Evolutionary conservation across 2,329 filamentous ascomycete genomes (phyloP).

Genomic region (Curvularia lunata): DNA sequence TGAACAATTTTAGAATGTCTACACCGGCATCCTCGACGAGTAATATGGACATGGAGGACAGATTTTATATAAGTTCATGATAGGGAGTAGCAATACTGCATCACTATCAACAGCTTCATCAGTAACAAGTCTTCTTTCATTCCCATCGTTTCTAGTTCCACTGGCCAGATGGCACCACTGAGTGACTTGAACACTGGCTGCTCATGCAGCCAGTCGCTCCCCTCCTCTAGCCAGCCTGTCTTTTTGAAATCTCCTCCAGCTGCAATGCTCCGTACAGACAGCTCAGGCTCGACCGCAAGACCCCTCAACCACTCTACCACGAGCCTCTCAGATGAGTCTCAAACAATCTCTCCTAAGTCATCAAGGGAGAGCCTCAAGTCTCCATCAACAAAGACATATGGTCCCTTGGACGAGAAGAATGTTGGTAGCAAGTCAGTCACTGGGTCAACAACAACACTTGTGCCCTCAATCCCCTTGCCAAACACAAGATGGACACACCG

Average conservation of each 20-base stretch:
- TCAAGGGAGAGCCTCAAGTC: background rate
- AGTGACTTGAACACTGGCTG: background rate
- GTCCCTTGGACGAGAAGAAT: background rate
- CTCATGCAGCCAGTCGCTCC: background rate
- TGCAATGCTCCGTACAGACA: background rate
- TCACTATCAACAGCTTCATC: background rate
- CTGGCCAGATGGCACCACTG: background rate
- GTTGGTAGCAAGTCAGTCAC: background rate
- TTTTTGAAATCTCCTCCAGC: background rate
- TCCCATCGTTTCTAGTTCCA: background rate
- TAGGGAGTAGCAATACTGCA: background rate
- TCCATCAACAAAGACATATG: background rate
- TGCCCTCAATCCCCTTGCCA: background rate
- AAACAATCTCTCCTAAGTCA: background rate
- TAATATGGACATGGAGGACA: background rate
- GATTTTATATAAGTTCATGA: background rate
- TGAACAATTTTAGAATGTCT: background rate
- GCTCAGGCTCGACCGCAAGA: background rate
- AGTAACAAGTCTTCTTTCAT: background rate
- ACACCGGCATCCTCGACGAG: background rate
- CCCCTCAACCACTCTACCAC: conserved; percentile 1
- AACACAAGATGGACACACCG: background rate
- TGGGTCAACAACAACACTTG: background rate
- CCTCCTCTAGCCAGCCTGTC: background rate
- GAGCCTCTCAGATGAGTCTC: background rate